Conservation (phyloP, 1,284 basidiomycete genomes). For the Melampsora larici-populina region DNA sequence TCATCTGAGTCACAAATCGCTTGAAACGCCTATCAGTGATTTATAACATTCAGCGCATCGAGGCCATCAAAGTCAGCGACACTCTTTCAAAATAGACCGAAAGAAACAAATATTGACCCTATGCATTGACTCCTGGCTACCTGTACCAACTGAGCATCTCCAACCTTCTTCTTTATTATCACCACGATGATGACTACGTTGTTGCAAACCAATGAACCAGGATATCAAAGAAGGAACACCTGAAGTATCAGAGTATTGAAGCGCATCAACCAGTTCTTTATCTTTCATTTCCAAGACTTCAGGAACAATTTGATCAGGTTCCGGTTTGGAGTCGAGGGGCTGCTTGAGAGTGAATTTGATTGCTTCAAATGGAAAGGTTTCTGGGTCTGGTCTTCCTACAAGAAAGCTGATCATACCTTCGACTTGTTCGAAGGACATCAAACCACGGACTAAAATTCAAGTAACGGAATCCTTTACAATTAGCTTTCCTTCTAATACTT, state of each 20-base stretch:
- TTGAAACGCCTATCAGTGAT: slow-evolving; percentile 14
- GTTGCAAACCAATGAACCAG: slow-evolving; percentile 49
- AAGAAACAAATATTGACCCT: slow-evolving; percentile 13
- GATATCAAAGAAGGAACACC: slow-evolving; percentile 48
- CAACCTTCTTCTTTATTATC: slow-evolving; percentile 37
- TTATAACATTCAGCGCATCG: neutral
- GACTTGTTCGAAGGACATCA: slow-evolving; percentile 71
- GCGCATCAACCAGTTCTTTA: slow-evolving; percentile 48
- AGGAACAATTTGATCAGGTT: neutral
- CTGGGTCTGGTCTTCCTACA: slow-evolving; percentile 70
- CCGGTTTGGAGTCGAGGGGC: neutral
- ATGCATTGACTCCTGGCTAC: slow-evolving; percentile 41
- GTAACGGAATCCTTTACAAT: neutral
- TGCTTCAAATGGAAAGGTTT: slow-evolving; percentile 80
- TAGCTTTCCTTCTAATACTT: neutral
- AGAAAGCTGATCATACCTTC: slow-evolving; percentile 82
- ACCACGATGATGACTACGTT: slow-evolving; percentile 48
- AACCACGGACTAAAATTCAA: slow-evolving; percentile 58
- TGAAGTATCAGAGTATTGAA: slow-evolving; percentile 51
- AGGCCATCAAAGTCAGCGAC: neutral
- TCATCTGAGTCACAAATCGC: slow-evolving; percentile 42
- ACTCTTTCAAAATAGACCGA: too few relatives aligned
- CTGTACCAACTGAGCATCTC: slow-evolving; percentile 34
- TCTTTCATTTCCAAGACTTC: slow-evolving; percentile 46
- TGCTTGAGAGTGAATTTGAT: slow-evolving; percentile 61